A percentile compares a stretch with the other conserved stretches of the same genome.
Conservation (phyloP, 805 yeast species). For the Zygotorulaspora chibaensis region DNA sequence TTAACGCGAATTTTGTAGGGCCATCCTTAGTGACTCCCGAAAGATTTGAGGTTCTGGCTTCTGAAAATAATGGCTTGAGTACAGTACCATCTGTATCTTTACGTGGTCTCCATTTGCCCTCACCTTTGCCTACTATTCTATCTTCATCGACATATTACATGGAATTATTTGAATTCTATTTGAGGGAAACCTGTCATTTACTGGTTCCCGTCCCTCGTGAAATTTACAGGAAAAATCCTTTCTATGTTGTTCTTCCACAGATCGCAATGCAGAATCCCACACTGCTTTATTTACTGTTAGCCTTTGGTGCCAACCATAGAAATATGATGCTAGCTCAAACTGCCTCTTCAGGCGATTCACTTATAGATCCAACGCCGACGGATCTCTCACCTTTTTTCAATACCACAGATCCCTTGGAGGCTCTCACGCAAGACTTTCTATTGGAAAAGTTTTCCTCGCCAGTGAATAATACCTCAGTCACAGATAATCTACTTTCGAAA, state of each 20-base stretch:
- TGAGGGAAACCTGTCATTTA: conserved; percentile 53
- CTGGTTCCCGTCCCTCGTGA: conserved; percentile 64
- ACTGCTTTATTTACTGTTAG: conserved; percentile 51
- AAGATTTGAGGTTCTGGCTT: background rate
- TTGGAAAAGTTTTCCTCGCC: background rate
- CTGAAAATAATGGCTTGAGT: background rate
- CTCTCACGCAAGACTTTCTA: background rate
- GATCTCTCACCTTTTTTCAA: conserved; percentile 20
- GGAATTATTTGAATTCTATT: conserved; percentile 59
- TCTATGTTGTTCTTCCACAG: conserved; percentile 58
- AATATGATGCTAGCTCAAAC: conserved; percentile 19
- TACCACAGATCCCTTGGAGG: conserved; percentile 10
- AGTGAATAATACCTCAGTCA: conserved; percentile 30
- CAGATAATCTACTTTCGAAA: conserved; percentile 51
- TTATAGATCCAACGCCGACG: background rate
- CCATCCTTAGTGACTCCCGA: background rate
- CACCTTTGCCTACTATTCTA: conserved; percentile 59
- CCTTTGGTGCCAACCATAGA: conserved; percentile 45
- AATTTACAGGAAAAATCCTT: conserved; percentile 59
- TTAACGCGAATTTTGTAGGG: background rate
- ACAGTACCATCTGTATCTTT: conserved; percentile 9
- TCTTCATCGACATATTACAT: conserved; percentile 55
- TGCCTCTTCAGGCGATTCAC: background rate
- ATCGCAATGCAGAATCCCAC: conserved; percentile 57
- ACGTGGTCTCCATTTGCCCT: conserved; percentile 34